Conservation (phyloP, 148 eudicot genomes). For the Amaranthus palmeri region DNA sequence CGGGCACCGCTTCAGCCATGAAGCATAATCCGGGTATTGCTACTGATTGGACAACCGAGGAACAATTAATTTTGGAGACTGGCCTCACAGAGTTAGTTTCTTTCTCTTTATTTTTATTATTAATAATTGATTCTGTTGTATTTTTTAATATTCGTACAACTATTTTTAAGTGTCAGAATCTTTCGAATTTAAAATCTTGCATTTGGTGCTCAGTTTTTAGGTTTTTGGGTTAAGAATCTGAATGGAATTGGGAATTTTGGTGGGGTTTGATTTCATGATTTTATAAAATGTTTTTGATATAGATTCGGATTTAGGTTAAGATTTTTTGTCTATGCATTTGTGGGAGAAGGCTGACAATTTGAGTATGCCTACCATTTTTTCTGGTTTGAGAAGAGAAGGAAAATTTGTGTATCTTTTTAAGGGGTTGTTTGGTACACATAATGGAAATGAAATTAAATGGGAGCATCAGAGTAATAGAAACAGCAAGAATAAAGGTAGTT, state of each 20-base stretch:
- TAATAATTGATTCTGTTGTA: not conserved
- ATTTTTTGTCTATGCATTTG: not conserved
- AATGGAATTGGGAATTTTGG: constrained; percentile 14
- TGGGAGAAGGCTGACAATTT: not conserved
- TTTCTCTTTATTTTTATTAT: not conserved
- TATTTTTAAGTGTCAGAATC: constrained; percentile 6
- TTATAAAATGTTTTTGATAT: not conserved
- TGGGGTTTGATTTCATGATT: not conserved
- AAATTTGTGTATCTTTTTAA: not conserved
- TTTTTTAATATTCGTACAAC: not conserved
- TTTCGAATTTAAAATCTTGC: not conserved
- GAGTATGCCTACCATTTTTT: not conserved
- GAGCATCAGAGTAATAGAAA: no score
- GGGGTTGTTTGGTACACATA: no score
- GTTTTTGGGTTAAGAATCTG: constrained; percentile 5
- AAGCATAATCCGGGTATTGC: constrained; percentile 71
- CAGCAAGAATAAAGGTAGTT: no score
- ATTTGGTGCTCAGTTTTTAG: not conserved
- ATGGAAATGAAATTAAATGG: no score
- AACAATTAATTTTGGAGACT: constrained; percentile 65
- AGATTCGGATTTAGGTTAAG: constrained; percentile 14
- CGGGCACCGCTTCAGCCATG: constrained; percentile 47
- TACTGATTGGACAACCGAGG: constrained; percentile 71
- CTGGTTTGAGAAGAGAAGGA: not conserved
- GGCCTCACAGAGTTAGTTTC: constrained; percentile 60